Evolutionary conservation across 768 basidiomycete species (phyloP).

Genomic region (Thelephora aurantiotincta): DNA sequence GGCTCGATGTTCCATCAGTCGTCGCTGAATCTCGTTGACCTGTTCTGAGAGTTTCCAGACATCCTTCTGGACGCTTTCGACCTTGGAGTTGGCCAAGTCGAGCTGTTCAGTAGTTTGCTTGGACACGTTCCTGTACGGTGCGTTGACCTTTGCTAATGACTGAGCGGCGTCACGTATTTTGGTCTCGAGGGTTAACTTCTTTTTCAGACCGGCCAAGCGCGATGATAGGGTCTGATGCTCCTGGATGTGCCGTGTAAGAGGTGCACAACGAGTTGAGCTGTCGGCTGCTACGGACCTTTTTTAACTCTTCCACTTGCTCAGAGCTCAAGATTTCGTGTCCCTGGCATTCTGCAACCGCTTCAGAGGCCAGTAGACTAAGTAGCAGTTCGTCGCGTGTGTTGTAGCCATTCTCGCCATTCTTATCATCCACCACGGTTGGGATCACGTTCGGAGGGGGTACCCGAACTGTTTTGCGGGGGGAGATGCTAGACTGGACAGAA

Average conservation of each 20-base stretch:
- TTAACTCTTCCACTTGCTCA: conserved; percentile 58
- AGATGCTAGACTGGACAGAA: conserved; percentile 13
- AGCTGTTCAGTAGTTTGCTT: conserved; percentile 62
- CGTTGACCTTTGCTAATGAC: conserved; percentile 57
- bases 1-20: conserved; percentile 70
- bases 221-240: conserved; percentile 61
- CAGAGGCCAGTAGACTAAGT: conserved; percentile 80
- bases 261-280: conserved; percentile 24
- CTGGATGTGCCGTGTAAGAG: conserved; percentile 22
- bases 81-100: conserved; percentile 57
- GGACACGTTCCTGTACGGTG: conserved; percentile 38
- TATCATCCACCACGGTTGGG: conserved; percentile 20
- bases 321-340: conserved; percentile 64
- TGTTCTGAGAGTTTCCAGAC: conserved; percentile 54
- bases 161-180: conserved; percentile 81
- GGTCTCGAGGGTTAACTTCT: conserved; percentile 67
- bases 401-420: conserved; percentile 28
- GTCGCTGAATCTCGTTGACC: conserved; percentile 43
- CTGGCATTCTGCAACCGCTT: conserved; percentile 87
- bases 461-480: conserved; percentile 16
- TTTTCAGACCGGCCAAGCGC: conserved; percentile 49
- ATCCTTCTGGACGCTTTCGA: conserved; percentile 58
- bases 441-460: conserved; percentile 23
- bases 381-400: conserved; percentile 75
- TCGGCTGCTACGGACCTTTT: conserved; percentile 36